Conservation (phyloP, 2,329 filamentous ascomycete species). For the Aspergillus costaricaensis region DNA sequence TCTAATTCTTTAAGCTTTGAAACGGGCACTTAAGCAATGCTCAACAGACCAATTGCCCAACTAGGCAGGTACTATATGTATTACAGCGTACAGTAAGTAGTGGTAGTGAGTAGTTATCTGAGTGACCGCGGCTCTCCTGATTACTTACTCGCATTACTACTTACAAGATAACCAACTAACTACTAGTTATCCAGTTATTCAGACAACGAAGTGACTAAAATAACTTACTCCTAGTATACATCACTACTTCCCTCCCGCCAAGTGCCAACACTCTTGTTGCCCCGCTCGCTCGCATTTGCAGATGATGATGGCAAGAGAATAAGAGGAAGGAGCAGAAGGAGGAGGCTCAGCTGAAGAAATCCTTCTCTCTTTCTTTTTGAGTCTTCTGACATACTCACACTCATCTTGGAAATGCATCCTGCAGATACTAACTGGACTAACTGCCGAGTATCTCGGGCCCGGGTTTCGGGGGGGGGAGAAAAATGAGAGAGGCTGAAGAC, state of each 20-base stretch:
- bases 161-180: neutral
- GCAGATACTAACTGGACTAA: too few relatives aligned
- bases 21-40: slow-evolving; percentile 8
- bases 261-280: neutral
- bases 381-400: too few relatives aligned
- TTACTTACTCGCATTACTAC: neutral
- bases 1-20: slow-evolving; percentile 2
- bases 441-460: too few relatives aligned
- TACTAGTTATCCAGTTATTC: neutral
- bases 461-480: neutral
- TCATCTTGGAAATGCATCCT: too few relatives aligned
- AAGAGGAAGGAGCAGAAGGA: neutral
- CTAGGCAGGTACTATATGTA: neutral
- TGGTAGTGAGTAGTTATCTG: neutral
- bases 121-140: neutral
- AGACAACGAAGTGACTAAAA: too few relatives aligned
- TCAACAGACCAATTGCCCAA: slow-evolving; percentile 3
- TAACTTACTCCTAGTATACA: neutral
- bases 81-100: neutral
- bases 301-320: too few relatives aligned
- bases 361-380: neutral
- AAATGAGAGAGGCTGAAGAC: neutral
- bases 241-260: too few relatives aligned
- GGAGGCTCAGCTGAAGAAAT: neutral
- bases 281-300: neutral